phyloP scores from a whole-genome alignment of 2,329 filamentous ascomycete species.

The Xylaria sp. region DNA sequence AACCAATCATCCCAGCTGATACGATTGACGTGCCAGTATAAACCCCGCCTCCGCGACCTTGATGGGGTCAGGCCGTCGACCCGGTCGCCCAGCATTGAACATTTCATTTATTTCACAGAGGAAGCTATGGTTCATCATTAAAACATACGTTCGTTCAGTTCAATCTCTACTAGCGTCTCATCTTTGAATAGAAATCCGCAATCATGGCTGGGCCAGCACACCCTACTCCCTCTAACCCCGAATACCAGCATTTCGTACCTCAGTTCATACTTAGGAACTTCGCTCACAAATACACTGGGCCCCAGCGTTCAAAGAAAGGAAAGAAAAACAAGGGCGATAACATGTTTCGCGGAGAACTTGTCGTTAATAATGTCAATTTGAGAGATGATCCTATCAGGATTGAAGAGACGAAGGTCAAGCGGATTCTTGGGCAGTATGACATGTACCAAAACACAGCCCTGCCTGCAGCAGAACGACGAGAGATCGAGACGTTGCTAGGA shows the following conservation, averaged over 20 bases:
- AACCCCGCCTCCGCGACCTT: slow-evolving; percentile 28
- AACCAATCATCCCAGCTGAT: slow-evolving; percentile 3
- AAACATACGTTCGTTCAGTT: neutral
- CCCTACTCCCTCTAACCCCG: slow-evolving; percentile 16
- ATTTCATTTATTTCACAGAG: neutral
- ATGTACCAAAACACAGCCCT: slow-evolving; percentile 46
- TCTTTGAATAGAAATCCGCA: neutral
- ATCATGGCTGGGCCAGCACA: slow-evolving; percentile 19
- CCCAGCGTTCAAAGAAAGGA: slow-evolving; percentile 27
- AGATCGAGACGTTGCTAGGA: slow-evolving; percentile 45
- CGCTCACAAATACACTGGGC: slow-evolving; percentile 35
- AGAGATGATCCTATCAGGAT: slow-evolving; percentile 28
- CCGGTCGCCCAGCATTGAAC: slow-evolving; percentile 2
- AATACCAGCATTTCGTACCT: slow-evolving; percentile 44
- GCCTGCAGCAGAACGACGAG: slow-evolving; percentile 38
- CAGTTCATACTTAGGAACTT: slow-evolving; percentile 43
- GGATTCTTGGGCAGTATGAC: slow-evolving; percentile 43
- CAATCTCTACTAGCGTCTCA: neutral
- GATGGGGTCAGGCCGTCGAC: slow-evolving; percentile 6
- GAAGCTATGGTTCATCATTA: neutral
- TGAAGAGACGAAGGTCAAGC: slow-evolving; percentile 40
- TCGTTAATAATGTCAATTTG: slow-evolving; percentile 46
- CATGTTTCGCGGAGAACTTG: slow-evolving; percentile 40
- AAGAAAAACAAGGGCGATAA: slow-evolving; percentile 28
- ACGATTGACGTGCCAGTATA: slow-evolving; percentile 13